Base-by-base conservation (phyloP, 2,329 filamentous ascomycete species). In the Cladophialophora bantiana region DNA sequence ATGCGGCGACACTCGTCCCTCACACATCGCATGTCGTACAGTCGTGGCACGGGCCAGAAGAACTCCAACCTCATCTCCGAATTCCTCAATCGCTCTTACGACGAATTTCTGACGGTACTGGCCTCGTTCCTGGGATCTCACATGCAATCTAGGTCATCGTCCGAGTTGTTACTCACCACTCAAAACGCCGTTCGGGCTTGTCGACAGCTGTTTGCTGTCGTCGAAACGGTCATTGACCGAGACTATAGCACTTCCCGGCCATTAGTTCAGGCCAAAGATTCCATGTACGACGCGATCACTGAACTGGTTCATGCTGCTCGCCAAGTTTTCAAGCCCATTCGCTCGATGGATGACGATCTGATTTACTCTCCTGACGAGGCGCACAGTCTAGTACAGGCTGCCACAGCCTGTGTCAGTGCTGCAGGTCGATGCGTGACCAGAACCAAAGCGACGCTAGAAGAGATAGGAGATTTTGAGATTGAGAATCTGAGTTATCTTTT, bases 101-200 rank as follows among this genome's bases (percentile, higher is more conserved):
- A 98, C 79, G 88, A 87, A 7, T 97, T 98, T 75, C 82, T 99
- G 61, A 95, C 94, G 6, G 91, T 94, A 75, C 87, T 99, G 59
- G 94, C 92, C 59, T 96, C 93, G 4, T 97, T 98, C 77, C 94
- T 98, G 76, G 95, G 95, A 15, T 85, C 97, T 64, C 93, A 97
- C 78, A 84, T 97, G 67, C 93, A 97, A 77, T 95, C 94, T n/a
- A 90, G 95, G 69, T 95, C 93, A 7, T 90, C 93, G 7, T 88
- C 90, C 0, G 93, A 97, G 76, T 84, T 98, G 57, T 88, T 93
- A 36, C 81, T 89, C 10, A 93, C 92, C 15, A 94, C 96, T 56
- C 90, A 92, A 75, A 90, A 94, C 76, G 92, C 94, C 7, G 91
- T 94, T 9, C 85, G 88, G 7, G 93, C 94, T 2, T 96, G 94